phyloP scores from a whole-genome alignment of 1,139 yeast genomes.

The Hemisphaericaspora subhashii region DNA sequence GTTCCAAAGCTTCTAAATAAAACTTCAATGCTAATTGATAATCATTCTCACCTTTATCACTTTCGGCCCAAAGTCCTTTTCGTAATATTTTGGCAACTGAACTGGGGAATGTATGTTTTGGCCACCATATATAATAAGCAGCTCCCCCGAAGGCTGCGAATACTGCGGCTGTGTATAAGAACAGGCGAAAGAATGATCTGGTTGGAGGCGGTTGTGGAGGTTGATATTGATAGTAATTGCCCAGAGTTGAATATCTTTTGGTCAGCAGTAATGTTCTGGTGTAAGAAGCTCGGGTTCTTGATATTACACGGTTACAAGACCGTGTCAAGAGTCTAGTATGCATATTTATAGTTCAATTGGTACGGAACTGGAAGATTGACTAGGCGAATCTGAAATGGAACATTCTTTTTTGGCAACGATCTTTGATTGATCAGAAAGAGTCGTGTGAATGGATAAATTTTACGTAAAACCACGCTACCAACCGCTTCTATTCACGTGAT shows the following conservation, averaged over 20 bases:
- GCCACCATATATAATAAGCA: slow-evolving; percentile 60
- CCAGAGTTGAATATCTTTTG: slow-evolving; percentile 7
- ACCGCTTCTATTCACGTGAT: too few relatives aligned
- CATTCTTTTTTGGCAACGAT: too few relatives aligned
- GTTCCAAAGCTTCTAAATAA: slow-evolving; percentile 58
- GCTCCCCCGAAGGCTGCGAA: slow-evolving; percentile 32
- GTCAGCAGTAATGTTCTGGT: too few relatives aligned
- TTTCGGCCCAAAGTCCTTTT: slow-evolving; percentile 82
- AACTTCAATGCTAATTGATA: slow-evolving; percentile 65
- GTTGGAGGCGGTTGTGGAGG: slow-evolving; percentile 19
- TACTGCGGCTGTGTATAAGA: slow-evolving; percentile 27
- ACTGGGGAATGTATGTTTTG: slow-evolving; percentile 53
- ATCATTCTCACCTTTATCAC: slow-evolving; percentile 64
- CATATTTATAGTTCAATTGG: too few relatives aligned
- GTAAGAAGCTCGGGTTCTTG: too few relatives aligned
- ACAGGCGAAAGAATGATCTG: slow-evolving; percentile 19
- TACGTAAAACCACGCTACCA: too few relatives aligned
- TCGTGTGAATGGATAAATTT: too few relatives aligned
- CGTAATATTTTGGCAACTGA: slow-evolving; percentile 69
- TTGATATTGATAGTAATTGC: slow-evolving; percentile 18
- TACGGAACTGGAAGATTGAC: too few relatives aligned
- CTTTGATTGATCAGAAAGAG: too few relatives aligned
- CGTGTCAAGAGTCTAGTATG: too few relatives aligned
- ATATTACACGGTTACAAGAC: too few relatives aligned
- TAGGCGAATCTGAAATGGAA: too few relatives aligned